Percentiles rank a stretch among this genome's conserved stretches.
Conservation (phyloP, 108 stramenopile genomes). For the Cyclotella atomus region DNA sequence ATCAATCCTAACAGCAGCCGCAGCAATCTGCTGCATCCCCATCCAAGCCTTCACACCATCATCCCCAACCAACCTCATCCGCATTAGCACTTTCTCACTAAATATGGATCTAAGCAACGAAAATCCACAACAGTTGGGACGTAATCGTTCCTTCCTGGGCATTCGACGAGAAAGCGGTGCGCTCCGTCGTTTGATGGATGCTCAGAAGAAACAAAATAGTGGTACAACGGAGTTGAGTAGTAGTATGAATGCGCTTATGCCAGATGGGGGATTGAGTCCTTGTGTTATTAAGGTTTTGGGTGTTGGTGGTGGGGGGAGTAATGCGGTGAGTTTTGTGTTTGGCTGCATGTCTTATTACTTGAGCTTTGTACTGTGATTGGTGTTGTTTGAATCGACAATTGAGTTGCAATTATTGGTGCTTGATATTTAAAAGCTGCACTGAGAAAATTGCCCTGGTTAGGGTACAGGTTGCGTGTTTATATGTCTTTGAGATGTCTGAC, state of each 20-base stretch:
- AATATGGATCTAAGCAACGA: conserved; percentile 7
- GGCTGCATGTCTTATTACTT: neutral
- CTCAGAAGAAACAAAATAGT: neutral
- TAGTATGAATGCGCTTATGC: conserved; percentile 55
- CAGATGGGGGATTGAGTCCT: conserved; percentile 72
- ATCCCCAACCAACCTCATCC: neutral
- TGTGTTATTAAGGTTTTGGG: conserved; percentile 81
- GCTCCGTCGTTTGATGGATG: conserved; percentile 31
- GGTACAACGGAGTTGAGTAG: conserved; percentile 12
- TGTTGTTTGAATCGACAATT: neutral
- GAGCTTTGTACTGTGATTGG: conserved; percentile 6
- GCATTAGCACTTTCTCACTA: neutral
- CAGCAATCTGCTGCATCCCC: neutral
- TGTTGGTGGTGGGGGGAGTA: conserved; percentile 88
- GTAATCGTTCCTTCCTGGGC: conserved; percentile 42
- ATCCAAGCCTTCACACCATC: conserved; percentile 12
- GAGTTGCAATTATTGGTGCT: neutral
- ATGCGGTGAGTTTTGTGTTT: conserved; percentile 42
- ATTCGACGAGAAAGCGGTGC: conserved; percentile 44
- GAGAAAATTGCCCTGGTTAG: neutral
- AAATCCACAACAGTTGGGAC: conserved; percentile 7
- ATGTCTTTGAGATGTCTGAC: too few relatives aligned
- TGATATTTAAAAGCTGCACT: neutral
- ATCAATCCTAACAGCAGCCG: neutral
- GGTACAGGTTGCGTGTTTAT: too few relatives aligned